phyloP scores from a whole-genome alignment of 192 early-diverging fungal genomes.

The Backusella morwellensis region DNA sequence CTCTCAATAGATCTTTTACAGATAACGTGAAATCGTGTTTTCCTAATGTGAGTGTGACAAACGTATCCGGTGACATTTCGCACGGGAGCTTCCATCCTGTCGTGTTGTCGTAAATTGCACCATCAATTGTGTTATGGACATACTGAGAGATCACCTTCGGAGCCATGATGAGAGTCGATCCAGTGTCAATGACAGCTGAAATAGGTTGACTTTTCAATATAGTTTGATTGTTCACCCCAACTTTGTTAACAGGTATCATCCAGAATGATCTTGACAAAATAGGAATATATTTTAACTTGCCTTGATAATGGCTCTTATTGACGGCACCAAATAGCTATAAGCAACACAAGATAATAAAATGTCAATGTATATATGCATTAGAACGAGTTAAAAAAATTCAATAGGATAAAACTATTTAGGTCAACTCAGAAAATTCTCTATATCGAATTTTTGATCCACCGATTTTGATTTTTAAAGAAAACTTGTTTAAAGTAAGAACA shows the following conservation, averaged over 20 bases:
- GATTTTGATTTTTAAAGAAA: neutral
- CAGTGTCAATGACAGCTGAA: conserved; percentile 52
- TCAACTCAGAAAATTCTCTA: too few species aligned
- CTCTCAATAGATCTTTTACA: conserved; percentile 33
- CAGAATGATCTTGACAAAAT: conserved; percentile 57
- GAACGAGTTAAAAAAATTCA: too few species aligned
- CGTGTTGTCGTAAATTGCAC: conserved; percentile 12
- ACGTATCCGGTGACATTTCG: neutral
- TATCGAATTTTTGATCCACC: neutral
- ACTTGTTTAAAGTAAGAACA: neutral
- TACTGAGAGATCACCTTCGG: conserved; percentile 31
- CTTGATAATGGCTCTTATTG: conserved; percentile 49
- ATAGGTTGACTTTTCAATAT: neutral
- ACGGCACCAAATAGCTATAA: conserved; percentile 45
- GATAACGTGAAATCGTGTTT: conserved; percentile 26
- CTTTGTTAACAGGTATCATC: conserved; percentile 39
- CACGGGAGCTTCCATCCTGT: conserved; percentile 47
- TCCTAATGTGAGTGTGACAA: conserved; percentile 33
- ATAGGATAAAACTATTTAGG: too few species aligned
- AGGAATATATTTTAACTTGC: conserved; percentile 53
- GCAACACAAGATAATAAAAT: neutral
- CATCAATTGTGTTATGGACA: conserved; percentile 43
- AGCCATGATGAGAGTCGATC: conserved; percentile 53
- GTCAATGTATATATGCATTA: neutral
- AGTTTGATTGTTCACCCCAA: conserved; percentile 30